Conservation (phyloP, 495 filamentous ascomycete species). For the Letharia columbiana region DNA sequence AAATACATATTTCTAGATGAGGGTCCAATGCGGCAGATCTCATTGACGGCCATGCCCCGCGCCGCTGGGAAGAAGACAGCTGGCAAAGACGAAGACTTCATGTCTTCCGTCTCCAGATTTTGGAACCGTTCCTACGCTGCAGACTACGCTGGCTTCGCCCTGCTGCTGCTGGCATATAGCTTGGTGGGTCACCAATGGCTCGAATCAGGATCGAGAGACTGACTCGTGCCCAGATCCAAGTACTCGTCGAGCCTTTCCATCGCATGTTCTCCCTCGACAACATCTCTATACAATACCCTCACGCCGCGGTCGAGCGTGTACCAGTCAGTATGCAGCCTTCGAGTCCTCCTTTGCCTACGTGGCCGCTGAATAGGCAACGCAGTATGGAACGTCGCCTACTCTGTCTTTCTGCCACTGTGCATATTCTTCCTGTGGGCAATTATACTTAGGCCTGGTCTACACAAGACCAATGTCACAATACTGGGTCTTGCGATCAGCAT, state of each 20-base stretch:
- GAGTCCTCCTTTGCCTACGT: not conserved
- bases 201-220: not conserved
- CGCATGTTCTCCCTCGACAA: constrained; percentile 69
- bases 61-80: constrained; percentile 12
- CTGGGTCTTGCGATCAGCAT: constrained; percentile 72
- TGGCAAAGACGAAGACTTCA: constrained; percentile 19
- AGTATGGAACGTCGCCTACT: constrained; percentile 71
- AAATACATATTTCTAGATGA: not conserved
- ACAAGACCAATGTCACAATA: constrained; percentile 80
- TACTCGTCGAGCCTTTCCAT: constrained; percentile 78
- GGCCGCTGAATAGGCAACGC: constrained; percentile 19
- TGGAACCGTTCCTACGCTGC: constrained; percentile 70
- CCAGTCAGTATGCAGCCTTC: constrained; percentile 51
- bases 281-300: constrained; percentile 72
- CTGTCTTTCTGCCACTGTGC: constrained; percentile 58
- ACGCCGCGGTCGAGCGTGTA: constrained; percentile 78
- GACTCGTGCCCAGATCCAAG: constrained; percentile 45
- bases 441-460: constrained; percentile 48
- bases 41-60: constrained; percentile 4
- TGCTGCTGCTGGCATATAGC: constrained; percentile 59
- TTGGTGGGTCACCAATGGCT: constrained; percentile 40
- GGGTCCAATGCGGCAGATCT: not conserved
- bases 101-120: constrained; percentile 38
- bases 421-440: constrained; percentile 58
- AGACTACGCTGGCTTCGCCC: constrained; percentile 72